Evolutionary conservation across 2,329 filamentous ascomycete species (phyloP).

Genomic region (Pseudogymnoascus sp.): DNA sequence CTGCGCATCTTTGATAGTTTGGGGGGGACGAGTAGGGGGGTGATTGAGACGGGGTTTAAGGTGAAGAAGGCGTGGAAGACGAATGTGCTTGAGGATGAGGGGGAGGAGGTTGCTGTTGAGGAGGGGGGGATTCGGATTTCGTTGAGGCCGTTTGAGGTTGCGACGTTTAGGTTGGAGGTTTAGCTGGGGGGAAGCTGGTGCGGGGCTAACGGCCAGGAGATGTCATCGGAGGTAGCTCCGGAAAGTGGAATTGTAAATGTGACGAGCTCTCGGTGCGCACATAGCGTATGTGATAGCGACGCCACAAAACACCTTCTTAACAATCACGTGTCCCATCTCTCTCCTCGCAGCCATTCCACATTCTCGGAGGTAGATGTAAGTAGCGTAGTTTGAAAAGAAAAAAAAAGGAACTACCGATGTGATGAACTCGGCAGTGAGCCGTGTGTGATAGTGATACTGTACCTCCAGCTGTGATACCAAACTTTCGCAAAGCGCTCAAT

Average conservation of each 20-base stretch:
- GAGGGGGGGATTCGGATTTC: conserved; percentile 49
- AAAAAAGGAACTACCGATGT: background rate
- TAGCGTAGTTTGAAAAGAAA: no score
- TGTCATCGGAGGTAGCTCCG: background rate
- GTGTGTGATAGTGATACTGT: background rate
- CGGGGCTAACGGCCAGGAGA: background rate
- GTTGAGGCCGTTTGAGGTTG: conserved; percentile 77
- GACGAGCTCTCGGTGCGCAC: background rate
- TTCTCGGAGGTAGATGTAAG: background rate
- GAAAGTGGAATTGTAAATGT: background rate
- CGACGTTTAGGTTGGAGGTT: conserved; percentile 63
- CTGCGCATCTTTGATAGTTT: conserved; percentile 82
- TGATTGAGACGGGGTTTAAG: conserved; percentile 57
- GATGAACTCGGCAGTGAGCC: background rate
- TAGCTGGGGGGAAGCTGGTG: conserved; percentile 20
- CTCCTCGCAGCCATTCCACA: background rate
- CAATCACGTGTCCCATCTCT: background rate
- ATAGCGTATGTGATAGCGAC: background rate
- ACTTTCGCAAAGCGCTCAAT: background rate
- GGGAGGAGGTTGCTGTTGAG: conserved; percentile 50
- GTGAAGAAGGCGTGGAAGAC: conserved; percentile 75
- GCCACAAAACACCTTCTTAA: background rate
- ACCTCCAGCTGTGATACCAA: background rate
- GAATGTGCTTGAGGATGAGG: conserved; percentile 83
- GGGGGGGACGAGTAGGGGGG: conserved; percentile 70